phyloP scores from a whole-genome alignment of 495 filamentous ascomycete species.

The Trichoderma reesei region DNA sequence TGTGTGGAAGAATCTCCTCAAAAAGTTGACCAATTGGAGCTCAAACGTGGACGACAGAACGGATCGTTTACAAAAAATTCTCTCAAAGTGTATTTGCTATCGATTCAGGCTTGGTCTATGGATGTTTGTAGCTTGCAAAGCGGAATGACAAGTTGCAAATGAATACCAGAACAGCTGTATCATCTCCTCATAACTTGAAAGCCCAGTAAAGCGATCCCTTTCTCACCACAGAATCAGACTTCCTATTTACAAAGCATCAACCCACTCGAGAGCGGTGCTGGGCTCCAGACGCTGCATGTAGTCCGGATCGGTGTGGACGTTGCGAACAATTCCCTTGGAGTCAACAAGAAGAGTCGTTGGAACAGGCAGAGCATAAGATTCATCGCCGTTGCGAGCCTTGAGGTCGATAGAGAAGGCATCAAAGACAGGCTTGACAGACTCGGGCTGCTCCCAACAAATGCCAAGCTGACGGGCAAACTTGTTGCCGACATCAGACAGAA shows the following conservation, averaged over 20 bases:
- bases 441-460: constrained; percentile 21
- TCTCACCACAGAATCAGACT: too few species aligned
- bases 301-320: constrained; percentile 25
- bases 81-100: too few species aligned
- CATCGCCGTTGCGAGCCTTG: constrained; percentile 21
- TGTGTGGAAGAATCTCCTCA: too few species aligned
- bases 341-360: constrained; percentile 28
- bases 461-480: constrained; percentile 26
- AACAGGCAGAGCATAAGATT: constrained; percentile 24
- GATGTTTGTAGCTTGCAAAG: too few species aligned
- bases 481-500: constrained; percentile 31
- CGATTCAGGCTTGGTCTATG: too few species aligned
- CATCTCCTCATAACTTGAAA: too few species aligned
- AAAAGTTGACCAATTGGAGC: too few species aligned
- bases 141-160: too few species aligned
- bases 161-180: too few species aligned
- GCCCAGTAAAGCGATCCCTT: too few species aligned
- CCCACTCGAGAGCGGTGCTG: constrained; percentile 24
- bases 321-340: constrained; percentile 23
- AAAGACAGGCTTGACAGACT: constrained; percentile 18
- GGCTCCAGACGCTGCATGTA: constrained; percentile 27
- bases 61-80: too few species aligned
- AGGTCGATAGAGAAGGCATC: constrained; percentile 18
- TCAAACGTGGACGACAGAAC: too few species aligned
- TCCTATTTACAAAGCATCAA: constrained; percentile 14